These are phyloP conservation scores for Colletotrichum magnum DNA, from an alignment of 2,329 filamentous ascomycete genomes.

Conservation along the genomic window DNA sequence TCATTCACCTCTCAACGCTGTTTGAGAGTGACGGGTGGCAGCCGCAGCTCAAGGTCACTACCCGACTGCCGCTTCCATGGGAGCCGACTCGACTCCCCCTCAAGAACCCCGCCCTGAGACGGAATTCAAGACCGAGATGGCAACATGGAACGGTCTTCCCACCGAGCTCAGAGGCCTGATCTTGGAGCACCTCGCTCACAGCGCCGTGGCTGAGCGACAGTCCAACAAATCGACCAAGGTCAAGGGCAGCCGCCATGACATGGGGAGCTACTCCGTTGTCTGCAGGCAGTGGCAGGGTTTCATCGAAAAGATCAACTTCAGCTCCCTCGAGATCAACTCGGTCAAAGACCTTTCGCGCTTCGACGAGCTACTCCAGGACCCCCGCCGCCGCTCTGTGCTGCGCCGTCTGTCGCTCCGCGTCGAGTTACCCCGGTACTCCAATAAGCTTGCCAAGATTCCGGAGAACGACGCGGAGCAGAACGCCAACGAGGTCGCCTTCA, in stretches of 20 bases:
- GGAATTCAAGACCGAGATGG: constrained; percentile 37
- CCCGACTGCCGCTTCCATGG: not conserved
- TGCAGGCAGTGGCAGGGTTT: constrained; percentile 46
- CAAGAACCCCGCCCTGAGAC: constrained; percentile 7
- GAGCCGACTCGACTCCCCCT: constrained; percentile 6
- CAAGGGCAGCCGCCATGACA: constrained; percentile 33
- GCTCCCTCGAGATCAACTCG: constrained; percentile 41
- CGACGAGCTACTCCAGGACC: constrained; percentile 42
- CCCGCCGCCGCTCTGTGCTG: constrained; percentile 42
- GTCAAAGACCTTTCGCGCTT: constrained; percentile 42
- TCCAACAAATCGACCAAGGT: constrained; percentile 23
- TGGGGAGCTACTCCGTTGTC: constrained; percentile 46
- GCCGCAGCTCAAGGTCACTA: not conserved
- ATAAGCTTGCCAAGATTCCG: constrained; percentile 38
- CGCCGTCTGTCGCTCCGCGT: constrained; percentile 43
- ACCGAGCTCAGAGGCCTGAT: constrained; percentile 39
- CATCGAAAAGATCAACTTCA: constrained; percentile 46
- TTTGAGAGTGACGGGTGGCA: not conserved
- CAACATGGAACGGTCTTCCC: constrained; percentile 41
- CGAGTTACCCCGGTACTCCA: constrained; percentile 44
- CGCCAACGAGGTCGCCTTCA: constrained; percentile 46
- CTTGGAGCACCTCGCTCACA: constrained; percentile 29
- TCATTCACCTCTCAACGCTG: constrained; percentile 3
- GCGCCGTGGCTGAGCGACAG: constrained; percentile 22
- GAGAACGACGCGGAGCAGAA: constrained; percentile 46